Conservation (phyloP, 2,329 filamentous ascomycete species). For the Chaetomiaceae sp. region DNA sequence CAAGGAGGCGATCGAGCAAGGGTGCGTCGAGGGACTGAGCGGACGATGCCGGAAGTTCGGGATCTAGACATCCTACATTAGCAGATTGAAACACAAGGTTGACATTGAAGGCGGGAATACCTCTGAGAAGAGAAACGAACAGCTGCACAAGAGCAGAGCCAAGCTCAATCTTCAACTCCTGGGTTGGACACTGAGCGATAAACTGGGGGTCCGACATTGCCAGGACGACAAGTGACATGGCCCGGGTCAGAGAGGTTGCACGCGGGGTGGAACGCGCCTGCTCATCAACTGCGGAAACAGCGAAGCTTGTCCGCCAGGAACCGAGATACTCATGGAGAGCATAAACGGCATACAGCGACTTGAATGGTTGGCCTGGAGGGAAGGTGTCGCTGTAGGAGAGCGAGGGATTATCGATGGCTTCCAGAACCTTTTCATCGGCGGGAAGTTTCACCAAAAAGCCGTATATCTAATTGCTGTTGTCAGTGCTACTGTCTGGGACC, state of each 20-base stretch:
- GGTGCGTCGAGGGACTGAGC: constrained; percentile 25
- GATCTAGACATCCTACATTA: constrained; percentile 28
- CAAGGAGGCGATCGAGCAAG: constrained; percentile 32
- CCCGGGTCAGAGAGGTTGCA: constrained; percentile 38
- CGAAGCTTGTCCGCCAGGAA: constrained; percentile 24
- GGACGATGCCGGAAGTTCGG: constrained; percentile 18
- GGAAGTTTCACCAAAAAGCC: constrained; percentile 67
- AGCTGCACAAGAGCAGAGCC: constrained; percentile 53
- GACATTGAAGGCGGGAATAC: constrained; percentile 32
- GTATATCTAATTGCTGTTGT: constrained; percentile 52
- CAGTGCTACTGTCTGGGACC: neutral
- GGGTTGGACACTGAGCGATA: constrained; percentile 41
- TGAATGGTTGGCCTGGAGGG: constrained; percentile 64
- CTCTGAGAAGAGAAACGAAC: constrained; percentile 51
- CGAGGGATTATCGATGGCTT: constrained; percentile 51
- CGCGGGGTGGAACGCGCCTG: constrained; percentile 25
- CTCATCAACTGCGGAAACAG: neutral
- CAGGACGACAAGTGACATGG: constrained; percentile 52
- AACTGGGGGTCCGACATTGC: constrained; percentile 58
- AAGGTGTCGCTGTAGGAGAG: constrained; percentile 61
- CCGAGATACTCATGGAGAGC: constrained; percentile 60
- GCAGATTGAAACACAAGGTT: constrained; percentile 20
- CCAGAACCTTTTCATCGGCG: constrained; percentile 58
- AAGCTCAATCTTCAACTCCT: constrained; percentile 46
- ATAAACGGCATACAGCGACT: constrained; percentile 67